phyloP scores from a whole-genome alignment of 495 filamentous ascomycete species.

The Aspergillus olivimuriae region DNA sequence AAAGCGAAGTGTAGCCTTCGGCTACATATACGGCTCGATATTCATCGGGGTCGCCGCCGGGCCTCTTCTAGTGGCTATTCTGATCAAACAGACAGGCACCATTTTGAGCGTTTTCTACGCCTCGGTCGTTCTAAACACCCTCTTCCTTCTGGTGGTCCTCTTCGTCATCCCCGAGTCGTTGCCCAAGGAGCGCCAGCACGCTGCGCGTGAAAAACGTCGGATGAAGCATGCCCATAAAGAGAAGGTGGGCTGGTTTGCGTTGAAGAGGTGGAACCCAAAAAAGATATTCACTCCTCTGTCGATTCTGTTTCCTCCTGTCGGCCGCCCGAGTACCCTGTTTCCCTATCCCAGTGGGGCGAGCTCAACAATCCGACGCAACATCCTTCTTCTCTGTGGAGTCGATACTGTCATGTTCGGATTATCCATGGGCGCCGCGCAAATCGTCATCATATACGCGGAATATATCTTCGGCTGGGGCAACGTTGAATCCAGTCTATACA shows the following conservation, averaged over 20 bases:
- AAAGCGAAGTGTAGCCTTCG: constrained; percentile 77
- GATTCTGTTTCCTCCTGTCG: constrained; percentile 70
- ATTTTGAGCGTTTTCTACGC: constrained; percentile 73
- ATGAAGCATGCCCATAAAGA: constrained; percentile 13
- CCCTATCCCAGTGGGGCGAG: constrained; percentile 59
- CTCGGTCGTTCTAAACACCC: constrained; percentile 59
- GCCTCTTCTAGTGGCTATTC: constrained; percentile 67
- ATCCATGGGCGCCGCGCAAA: constrained; percentile 69
- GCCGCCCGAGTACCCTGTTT: constrained; percentile 46
- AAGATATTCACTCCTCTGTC: constrained; percentile 70
- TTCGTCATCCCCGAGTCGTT: constrained; percentile 79
- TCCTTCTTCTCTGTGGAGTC: constrained; percentile 70
- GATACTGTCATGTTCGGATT: constrained; percentile 76
- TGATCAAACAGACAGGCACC: constrained; percentile 63
- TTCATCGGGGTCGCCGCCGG: constrained; percentile 83
- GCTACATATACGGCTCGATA: constrained; percentile 79
- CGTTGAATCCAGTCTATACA: constrained; percentile 67
- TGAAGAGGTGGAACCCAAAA: constrained; percentile 31
- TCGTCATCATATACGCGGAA: constrained; percentile 74
- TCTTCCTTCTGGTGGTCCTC: constrained; percentile 63
- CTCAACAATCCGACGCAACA: constrained; percentile 61
- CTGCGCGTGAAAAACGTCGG: constrained; percentile 61
- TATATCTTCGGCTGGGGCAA: constrained; percentile 77
- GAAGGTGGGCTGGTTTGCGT: constrained; percentile 11
- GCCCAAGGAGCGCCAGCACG: constrained; percentile 55